Percentiles rank a stretch among this genome's conserved stretches.
Evolutionary conservation across 345 rosid species (phyloP).

Genomic region (Turnera subulata): DNA sequence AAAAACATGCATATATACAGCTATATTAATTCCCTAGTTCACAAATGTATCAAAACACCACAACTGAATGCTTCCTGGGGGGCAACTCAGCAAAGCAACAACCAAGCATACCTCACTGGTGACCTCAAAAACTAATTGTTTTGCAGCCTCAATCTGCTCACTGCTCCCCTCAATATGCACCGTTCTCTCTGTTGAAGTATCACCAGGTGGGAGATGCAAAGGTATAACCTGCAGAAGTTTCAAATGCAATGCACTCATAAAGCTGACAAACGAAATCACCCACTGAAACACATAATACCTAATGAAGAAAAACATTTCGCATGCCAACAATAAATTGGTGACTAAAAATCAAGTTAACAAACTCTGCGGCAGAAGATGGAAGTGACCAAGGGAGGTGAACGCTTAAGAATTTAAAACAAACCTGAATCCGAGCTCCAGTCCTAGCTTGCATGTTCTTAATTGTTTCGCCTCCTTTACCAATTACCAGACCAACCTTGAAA

Average conservation of each 20-base stretch:
- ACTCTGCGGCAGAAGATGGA: no score
- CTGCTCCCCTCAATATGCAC: conserved; percentile 86
- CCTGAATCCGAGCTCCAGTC: conserved; percentile 98
- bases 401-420: conserved; percentile 17
- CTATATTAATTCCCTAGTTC: not conserved
- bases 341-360: no score
- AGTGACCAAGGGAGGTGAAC: no score
- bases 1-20: not conserved
- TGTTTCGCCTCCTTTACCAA: conserved; percentile 99
- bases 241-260: not conserved
- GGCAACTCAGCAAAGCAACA: conserved; percentile 25
- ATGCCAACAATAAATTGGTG: no score
- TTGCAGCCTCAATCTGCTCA: conserved; percentile 90
- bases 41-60: not conserved
- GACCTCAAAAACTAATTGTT: conserved; percentile 84
- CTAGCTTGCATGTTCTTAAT: conserved; percentile 95
- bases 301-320: no score
- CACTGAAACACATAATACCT: not conserved
- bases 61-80: not conserved
- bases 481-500: conserved; percentile 93
- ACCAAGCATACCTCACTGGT: conserved; percentile 85
- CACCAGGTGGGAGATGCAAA: conserved; percentile 95
- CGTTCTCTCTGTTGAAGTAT: conserved; percentile 66
- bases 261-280: not conserved
- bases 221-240: conserved; percentile 71